These are phyloP conservation scores for Pythium diclinum DNA, from an alignment of 352 stramenopile genomes.

Conservation along the genomic window DNA sequence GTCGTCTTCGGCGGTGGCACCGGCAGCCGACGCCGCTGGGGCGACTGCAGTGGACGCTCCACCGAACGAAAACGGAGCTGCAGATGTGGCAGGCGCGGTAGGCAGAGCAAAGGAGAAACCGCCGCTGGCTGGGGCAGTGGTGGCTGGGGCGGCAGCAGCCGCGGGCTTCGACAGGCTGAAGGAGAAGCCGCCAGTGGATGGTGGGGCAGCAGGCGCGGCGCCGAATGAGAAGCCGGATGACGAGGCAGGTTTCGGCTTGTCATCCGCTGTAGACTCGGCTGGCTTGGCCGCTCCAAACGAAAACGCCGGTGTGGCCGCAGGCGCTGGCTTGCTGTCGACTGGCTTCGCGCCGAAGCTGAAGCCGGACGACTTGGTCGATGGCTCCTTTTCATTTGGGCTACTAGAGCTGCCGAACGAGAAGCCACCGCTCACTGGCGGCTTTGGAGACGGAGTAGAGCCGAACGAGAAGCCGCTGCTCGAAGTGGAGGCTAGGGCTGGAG, in stretches of 20 bases:
- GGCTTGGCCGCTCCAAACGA: constrained; percentile 16
- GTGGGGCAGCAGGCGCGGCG: constrained; percentile 17
- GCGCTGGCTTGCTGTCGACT: constrained; percentile 26
- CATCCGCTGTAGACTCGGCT: not conserved
- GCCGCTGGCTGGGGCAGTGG: constrained; percentile 4
- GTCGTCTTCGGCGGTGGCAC: constrained; percentile 37
- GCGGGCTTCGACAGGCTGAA: constrained; percentile 28
- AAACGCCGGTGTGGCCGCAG: constrained; percentile 30
- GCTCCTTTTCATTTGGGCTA: constrained; percentile 6
- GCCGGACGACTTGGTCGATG: constrained; percentile 5
- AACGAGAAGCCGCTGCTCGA: constrained; percentile 6
- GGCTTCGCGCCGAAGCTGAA: constrained; percentile 28
- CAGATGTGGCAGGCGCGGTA: not conserved
- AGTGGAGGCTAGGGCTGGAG: constrained; percentile 8
- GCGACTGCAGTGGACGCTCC: constrained; percentile 22
- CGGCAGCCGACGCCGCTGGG: constrained; percentile 19
- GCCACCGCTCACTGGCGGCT: not conserved
- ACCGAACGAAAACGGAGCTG: constrained; percentile 24
- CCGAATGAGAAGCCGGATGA: constrained; percentile 50
- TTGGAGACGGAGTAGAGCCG: not conserved
- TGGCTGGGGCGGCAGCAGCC: not conserved
- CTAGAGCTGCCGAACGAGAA: constrained; percentile 33
- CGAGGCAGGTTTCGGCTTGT: constrained; percentile 13
- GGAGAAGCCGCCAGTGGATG: constrained; percentile 31
- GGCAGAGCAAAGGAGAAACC: constrained; percentile 26